Evolutionary conservation across 768 basidiomycete genomes (phyloP), one percentile per base, ranked within the genome.

Genomic region (Neoboletus brunneissimus): DNA sequence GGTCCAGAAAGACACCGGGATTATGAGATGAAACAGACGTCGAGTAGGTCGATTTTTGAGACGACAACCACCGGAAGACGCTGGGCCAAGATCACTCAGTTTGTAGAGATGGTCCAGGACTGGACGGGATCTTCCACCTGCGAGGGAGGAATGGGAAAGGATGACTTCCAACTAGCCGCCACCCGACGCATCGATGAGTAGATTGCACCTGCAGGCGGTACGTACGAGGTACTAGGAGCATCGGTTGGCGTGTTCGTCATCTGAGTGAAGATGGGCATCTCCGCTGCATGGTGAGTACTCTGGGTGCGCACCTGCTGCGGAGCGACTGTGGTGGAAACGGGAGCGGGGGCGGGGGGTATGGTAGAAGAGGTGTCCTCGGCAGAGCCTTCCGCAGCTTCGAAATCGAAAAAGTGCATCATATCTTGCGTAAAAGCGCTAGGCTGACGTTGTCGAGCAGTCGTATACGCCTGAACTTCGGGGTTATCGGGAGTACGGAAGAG

Each of bases 151-250:
- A 22, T 31, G 1, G 22, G 18, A 16, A 58, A 60, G n/a, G 65
- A 41, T 18, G 60, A 57, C 42, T 68, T 75, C 82, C 84, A 87
- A 51, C 71, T 80, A 3, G 72, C 83, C 10, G 67, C 85, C 38
- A 82, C 84, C 5, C 85, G 81, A 41, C 85, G 78, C 25, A 72
- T 77, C 10, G 78, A 76, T 1, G 78, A 76, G 54, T 79, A 62
- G 4, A 71, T 65, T 22, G 85, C 84, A 48, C 83, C 85, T 13
- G 82, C 57, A 15, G 85, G 84, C 6, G 85, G 85, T 0, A 75
- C 67, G 59, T 86, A 86, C 2, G 75, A 57, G 8, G 54, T 57
- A 22, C 51, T 23, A 20, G 54, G 32, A 41, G 47, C 7, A 31
- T 45, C 47, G 10, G 27, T 29, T 2, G 63, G 35, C 3, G 63